Conservation (phyloP, 1,139 yeast species). For the Pichia sp. region DNA sequence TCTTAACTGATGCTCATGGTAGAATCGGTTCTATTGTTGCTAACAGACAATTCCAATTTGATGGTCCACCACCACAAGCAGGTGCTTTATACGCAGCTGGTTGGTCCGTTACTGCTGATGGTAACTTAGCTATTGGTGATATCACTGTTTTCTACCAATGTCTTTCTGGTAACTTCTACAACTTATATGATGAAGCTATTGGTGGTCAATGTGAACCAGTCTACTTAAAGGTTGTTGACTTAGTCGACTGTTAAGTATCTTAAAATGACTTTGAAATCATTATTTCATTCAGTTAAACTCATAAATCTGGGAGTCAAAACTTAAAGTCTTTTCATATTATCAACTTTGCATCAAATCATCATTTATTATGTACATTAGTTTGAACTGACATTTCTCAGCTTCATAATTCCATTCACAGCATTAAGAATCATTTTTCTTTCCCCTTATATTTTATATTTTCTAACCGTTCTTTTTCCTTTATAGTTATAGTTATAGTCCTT, state of each 20-base stretch:
- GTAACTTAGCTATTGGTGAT: constrained; percentile 66
- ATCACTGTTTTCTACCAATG: constrained; percentile 67
- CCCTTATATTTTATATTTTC: no score
- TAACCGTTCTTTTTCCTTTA: no score
- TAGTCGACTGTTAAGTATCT: constrained; percentile 47
- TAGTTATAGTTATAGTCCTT: no score
- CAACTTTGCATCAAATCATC: no score
- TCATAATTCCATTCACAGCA: no score
- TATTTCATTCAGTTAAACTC: not conserved
- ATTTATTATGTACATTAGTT: no score
- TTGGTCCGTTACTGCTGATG: constrained; percentile 64
- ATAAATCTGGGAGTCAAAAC: no score
- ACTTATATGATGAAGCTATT: constrained; percentile 65
- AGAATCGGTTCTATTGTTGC: constrained; percentile 81
- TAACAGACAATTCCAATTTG: constrained; percentile 83
- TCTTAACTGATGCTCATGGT: constrained; percentile 55
- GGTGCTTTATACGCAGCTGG: constrained; percentile 84
- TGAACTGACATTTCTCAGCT: no score
- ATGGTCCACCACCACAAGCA: constrained; percentile 89
- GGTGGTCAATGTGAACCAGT: constrained; percentile 65
- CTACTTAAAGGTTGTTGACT: constrained; percentile 58
- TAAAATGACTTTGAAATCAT: not conserved
- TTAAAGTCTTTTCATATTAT: no score
- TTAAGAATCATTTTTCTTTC: no score
- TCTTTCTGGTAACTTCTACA: constrained; percentile 73